Evolutionary conservation across 495 filamentous ascomycete species (phyloP).

Genomic region (Lepraria neglecta): DNA sequence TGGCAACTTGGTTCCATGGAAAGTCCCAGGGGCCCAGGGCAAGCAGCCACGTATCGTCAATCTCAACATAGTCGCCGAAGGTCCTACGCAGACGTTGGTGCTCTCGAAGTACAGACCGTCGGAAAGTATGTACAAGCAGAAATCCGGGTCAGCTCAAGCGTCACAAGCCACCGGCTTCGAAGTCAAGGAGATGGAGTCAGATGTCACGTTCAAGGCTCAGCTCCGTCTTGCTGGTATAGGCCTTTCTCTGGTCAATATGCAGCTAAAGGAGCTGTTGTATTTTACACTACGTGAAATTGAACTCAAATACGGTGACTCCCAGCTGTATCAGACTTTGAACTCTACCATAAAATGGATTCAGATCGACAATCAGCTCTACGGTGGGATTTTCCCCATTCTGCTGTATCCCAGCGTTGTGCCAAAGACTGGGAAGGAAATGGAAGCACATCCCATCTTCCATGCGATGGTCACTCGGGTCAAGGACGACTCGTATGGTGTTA

Average conservation of each 20-base stretch:
- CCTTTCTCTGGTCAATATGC: slow-evolving; percentile 86
- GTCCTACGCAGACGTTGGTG: slow-evolving; percentile 88
- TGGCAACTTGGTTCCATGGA: slow-evolving; percentile 88
- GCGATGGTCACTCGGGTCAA: slow-evolving; percentile 89
- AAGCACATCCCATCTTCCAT: slow-evolving; percentile 90
- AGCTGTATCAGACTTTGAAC: slow-evolving; percentile 82
- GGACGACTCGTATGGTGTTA: slow-evolving; percentile 94
- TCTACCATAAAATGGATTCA: slow-evolving; percentile 96
- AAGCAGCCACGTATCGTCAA: slow-evolving; percentile 77
- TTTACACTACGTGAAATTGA: slow-evolving; percentile 90
- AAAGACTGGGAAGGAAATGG: slow-evolving; percentile 94
- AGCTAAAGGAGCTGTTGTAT: slow-evolving; percentile 87
- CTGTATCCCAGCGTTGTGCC: slow-evolving; percentile 98
- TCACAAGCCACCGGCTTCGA: slow-evolving; percentile 71
- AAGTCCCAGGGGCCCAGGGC: slow-evolving; percentile 54
- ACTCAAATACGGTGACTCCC: slow-evolving; percentile 86
- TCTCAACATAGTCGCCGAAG: slow-evolving; percentile 89
- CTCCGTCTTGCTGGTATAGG: slow-evolving; percentile 85
- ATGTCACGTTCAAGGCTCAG: slow-evolving; percentile 80
- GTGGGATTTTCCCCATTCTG: slow-evolving; percentile 95
- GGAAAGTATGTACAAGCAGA: slow-evolving; percentile 91
- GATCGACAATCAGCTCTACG: slow-evolving; percentile 97
- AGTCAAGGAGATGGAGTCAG: slow-evolving; percentile 82
- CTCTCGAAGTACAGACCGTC: slow-evolving; percentile 91
- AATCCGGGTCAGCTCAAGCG: slow-evolving; percentile 43